These are phyloP conservation scores for Candida mattraensis DNA, from an alignment of 805 yeast species.

Conservation along the genomic window DNA sequence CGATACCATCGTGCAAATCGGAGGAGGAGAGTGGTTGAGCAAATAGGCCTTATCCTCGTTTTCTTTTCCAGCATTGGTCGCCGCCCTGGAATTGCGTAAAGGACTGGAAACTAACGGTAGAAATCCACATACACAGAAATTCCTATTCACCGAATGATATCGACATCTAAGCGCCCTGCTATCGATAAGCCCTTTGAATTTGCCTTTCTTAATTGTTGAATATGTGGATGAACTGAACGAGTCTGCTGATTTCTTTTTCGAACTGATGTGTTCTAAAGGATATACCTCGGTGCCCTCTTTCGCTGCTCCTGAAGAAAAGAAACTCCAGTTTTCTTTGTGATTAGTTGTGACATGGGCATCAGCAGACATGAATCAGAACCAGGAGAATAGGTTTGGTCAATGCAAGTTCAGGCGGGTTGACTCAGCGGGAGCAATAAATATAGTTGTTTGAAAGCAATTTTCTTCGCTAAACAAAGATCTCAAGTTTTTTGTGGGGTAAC, in stretches of 20 bases:
- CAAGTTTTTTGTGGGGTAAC: too few relatives aligned
- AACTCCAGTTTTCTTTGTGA: conserved; percentile 13
- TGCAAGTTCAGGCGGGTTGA: too few relatives aligned
- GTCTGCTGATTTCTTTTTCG: too few relatives aligned
- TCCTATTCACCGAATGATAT: conserved; percentile 18
- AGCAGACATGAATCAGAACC: too few relatives aligned
- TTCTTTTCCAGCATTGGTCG: neutral
- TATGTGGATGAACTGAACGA: conserved; percentile 8
- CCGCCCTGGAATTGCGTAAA: conserved; percentile 12
- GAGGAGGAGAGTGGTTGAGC: too few relatives aligned
- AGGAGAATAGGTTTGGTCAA: too few relatives aligned
- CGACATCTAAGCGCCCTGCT: conserved; percentile 21
- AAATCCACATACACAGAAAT: conserved; percentile 19
- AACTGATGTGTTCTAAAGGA: conserved; percentile 2
- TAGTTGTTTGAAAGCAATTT: too few relatives aligned
- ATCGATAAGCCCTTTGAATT: conserved; percentile 22
- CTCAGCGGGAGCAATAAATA: too few relatives aligned
- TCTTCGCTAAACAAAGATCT: too few relatives aligned
- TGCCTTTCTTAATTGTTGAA: conserved; percentile 19
- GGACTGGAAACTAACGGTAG: conserved; percentile 24
- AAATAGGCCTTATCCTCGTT: neutral
- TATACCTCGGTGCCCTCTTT: neutral
- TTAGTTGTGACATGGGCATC: neutral
- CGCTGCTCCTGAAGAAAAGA: conserved; percentile 1
- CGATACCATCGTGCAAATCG: conserved; percentile 6